A percentile compares a stretch with the other conserved stretches of the same genome.
phyloP scores from a whole-genome alignment of 306 rosid species.

The Rosa rugosa region DNA sequence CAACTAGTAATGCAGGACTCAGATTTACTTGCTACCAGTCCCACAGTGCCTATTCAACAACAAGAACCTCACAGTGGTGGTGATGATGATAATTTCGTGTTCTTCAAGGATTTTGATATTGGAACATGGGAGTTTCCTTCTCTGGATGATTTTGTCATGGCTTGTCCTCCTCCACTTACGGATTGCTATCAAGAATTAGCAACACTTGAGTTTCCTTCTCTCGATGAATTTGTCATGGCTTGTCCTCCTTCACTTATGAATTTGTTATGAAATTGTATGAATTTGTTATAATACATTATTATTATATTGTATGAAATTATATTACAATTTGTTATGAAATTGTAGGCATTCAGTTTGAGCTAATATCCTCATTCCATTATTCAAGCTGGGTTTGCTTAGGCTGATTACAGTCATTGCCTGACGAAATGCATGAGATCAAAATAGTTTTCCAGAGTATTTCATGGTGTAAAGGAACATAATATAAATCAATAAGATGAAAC shows the following conservation, averaged over 20 bases:
- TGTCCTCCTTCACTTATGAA: too few relatives aligned
- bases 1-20: not conserved
- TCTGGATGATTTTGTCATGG: not conserved
- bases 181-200: not conserved
- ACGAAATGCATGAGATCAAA: too few relatives aligned
- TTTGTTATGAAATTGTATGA: too few relatives aligned
- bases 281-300: too few relatives aligned
- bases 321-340: too few relatives aligned
- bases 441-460: too few relatives aligned
- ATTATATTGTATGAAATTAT: too few relatives aligned
- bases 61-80: not conserved
- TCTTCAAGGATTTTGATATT: not conserved
- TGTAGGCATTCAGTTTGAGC: not conserved
- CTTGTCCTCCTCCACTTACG: not conserved
- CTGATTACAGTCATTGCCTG: slow-evolving; percentile 74
- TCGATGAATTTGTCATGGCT: not conserved
- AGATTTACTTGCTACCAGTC: not conserved
- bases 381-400: slow-evolving; percentile 82
- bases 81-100: not conserved
- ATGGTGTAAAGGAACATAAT: too few relatives aligned
- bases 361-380: slow-evolving; percentile 63
- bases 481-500: too few relatives aligned
- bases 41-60: not conserved
- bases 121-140: not conserved
- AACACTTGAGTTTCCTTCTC: not conserved